Base-by-base conservation (phyloP, 371 early-diverging fungal genomes). In the Mortierella sp. region DNA sequence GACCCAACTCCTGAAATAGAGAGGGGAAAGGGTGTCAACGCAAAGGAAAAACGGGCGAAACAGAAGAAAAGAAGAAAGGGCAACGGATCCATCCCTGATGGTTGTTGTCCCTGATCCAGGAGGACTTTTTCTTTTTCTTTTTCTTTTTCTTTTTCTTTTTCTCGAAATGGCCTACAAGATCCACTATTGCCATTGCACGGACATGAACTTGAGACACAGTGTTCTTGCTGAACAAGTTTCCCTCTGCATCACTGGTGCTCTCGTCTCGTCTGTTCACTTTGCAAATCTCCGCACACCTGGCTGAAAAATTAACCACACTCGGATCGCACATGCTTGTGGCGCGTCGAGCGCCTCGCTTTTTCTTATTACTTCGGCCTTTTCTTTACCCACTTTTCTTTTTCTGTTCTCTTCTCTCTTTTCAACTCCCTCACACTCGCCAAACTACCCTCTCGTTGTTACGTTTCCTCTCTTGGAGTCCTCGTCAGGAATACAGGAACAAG, bases 261-360 rank as follows among this genome's bases (percentile, higher is more conserved):
- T 35, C 63, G 35, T 63, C 27, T 56, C 56, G 3, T 49, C 56
- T 56, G 8, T 56, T n/a, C 11, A 10, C 12, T 11, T 35, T 63
- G 29, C 12, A 16, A 51, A 21, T 63, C 63, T 63, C 63, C 63
- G 63, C 63, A 56, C 14, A 32, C 41, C 68, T 68, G 68, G 68
- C 35, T 35, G 24, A 68, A 38, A 68, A 68, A 41, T 68, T 68
- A 68, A 68, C 68, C 68, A 68, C 14, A 2, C 4, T 68, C 21
- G 32, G 63, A 35, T 63, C 35, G 68, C 68, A 68, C 43, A 68
- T 68, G 68, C 24, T 21, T 24, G 68, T 68, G 68, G 63, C 32
- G 63, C 63, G 38, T 32, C 32, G 48, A 46, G 48, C 21, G 18
- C 35, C 12, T 32, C 32, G 38, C 4, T 16, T 21, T 55, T 8